A percentile compares a stretch with the other conserved stretches of the same genome.
These are phyloP conservation scores for Solanum tarapatanum DNA, from an alignment of 257 asterid genomes.

Conservation along the genomic window DNA sequence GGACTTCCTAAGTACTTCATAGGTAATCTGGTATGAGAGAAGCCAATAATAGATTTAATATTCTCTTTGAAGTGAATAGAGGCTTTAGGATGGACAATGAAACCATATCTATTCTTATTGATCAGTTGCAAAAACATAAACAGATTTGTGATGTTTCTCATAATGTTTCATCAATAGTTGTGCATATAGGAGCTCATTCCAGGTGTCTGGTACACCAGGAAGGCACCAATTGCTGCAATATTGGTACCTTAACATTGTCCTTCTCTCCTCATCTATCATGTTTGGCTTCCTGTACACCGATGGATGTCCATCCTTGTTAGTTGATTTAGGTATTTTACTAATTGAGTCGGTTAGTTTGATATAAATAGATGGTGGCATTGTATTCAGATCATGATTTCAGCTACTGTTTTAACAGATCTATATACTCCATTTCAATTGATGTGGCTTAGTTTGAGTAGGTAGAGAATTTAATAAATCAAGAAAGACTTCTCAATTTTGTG, in stretches of 20 bases:
- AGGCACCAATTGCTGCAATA: conserved; percentile 95
- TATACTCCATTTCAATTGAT: background rate
- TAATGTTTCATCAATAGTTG: conserved; percentile 31
- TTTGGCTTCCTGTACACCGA: conserved; percentile 66
- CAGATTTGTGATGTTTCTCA: background rate
- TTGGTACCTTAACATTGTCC: conserved; percentile 30
- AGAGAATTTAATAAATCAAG: background rate
- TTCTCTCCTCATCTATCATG: conserved; percentile 14
- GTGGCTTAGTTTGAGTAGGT: background rate
- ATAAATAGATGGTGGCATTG: no score
- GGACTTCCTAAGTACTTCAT: no score
- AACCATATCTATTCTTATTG: no score
- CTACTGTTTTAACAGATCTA: no score
- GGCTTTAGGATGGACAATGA: no score
- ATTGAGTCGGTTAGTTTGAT: no score
- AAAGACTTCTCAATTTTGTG: background rate
- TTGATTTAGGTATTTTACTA: no score
- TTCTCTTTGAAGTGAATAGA: no score
- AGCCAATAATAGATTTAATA: no score
- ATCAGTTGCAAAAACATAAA: no score
- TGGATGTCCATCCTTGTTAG: conserved; percentile 68
- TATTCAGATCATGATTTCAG: no score
- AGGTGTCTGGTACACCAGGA: conserved; percentile 89
- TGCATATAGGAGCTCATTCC: conserved; percentile 72
- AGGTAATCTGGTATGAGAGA: no score